Conservation (phyloP, 2,329 filamentous ascomycete species). For the Plenodomus tracheiphilus region DNA sequence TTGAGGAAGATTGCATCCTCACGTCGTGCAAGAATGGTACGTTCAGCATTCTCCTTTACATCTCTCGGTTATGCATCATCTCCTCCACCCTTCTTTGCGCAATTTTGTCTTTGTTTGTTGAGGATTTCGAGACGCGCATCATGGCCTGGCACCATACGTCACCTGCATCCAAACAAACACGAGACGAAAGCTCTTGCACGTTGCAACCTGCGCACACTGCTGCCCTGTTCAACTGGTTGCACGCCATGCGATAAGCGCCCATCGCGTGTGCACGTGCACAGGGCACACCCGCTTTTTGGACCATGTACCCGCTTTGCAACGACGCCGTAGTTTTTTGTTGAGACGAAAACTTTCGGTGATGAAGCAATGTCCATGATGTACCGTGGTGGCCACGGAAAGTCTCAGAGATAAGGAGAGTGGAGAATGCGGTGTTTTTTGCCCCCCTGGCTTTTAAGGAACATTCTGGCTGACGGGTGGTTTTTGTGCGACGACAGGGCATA, state of each 20-base stretch:
- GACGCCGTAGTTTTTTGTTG: conserved; percentile 16
- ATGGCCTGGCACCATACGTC: too few relatives aligned
- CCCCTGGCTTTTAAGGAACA: too few relatives aligned
- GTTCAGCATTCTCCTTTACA: conserved; percentile 40
- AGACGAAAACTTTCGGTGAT: neutral
- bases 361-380: too few relatives aligned
- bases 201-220: conserved; percentile 1
- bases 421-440: neutral
- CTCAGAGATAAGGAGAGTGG: conserved; percentile 20
- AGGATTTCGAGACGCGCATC: neutral
- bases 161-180: too few relatives aligned
- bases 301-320: neutral
- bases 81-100: too few relatives aligned
- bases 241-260: neutral
- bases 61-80: too few relatives aligned
- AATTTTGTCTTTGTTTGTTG: neutral
- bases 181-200: conserved; percentile 7
- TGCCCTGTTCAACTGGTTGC: neutral
- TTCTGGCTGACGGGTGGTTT: neutral
- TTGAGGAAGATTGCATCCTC: conserved; percentile 89
- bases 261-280: conserved; percentile 22
- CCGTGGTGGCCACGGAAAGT: too few relatives aligned
- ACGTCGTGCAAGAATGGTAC: conserved; percentile 88
- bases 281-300: conserved; percentile 14
- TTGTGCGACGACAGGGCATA: conserved; percentile 60